Evolutionary conservation across 2,329 filamentous ascomycete genomes (phyloP), one percentile per base, ranked within the genome.

Genomic region (Samsoniella hepiali): DNA sequence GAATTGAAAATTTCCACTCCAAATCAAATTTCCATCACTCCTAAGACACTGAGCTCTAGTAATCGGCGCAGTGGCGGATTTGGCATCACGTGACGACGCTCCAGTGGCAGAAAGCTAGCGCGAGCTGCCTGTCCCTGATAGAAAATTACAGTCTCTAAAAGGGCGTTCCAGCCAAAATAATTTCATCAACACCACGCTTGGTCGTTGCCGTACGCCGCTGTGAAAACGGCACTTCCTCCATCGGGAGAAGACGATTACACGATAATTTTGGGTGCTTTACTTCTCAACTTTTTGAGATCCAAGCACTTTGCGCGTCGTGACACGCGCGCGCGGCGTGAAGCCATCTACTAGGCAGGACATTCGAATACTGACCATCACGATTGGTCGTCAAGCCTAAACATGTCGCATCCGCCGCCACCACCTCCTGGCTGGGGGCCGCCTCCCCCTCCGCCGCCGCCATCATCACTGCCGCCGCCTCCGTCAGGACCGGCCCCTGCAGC

Each of bases 341-440:
- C 70, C 69, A 67, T 69, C 64, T 65, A 71, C 67, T 67, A 68
- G 67, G 67, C 65, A 58, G 60, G 36, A 51, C 51, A 15, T 50
- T 40, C 53, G 34, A 50, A 27, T 38, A 38, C 53, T 22, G 34
- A 57, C 53, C 53, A 50, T 42, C 53, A 34, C 60, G 60, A 63
- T 53, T 63, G 42, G 72, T 73, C 67, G 65, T 65, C 64, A 69
- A 68, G 65, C 67, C 70, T 36, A 10, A 75, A 69, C 63, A 85
- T 85, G 83, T 83, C 82, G 68, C 78, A 80, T 69, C 78, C 75
- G 62, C 83, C 82, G 54, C 83, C 84, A 64, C 84, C 84, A 17
- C 84, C 84, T 45, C 84, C 84, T 34, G 83, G 83, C 65, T 86
- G 83, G 83, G 82, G 82, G 55, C 82, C 87, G 62, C 86, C 87